Evolutionary conservation across 2,329 filamentous ascomycete genomes (phyloP).

Genomic region (Scedosporium boydii): DNA sequence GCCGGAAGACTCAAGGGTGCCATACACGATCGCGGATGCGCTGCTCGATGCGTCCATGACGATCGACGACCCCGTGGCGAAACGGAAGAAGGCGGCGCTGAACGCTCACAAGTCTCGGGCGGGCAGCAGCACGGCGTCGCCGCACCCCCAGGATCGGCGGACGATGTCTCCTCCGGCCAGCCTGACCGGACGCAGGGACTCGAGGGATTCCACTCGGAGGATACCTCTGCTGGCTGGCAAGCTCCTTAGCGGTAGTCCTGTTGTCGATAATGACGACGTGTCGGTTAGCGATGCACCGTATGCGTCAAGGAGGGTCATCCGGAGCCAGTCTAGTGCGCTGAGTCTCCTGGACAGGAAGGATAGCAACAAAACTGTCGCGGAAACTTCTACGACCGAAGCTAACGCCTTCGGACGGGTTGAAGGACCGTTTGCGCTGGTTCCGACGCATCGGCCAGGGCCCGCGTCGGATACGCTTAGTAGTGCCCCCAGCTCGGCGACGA

Average conservation of each 20-base stretch:
- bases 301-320: slow-evolving; percentile 35
- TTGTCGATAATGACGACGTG: slow-evolving; percentile 21
- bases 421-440: slow-evolving; percentile 39
- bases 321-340: slow-evolving; percentile 50
- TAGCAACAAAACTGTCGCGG: slow-evolving; percentile 46
- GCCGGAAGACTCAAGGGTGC: slow-evolving; percentile 27
- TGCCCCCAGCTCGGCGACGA: slow-evolving; percentile 15
- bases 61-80: slow-evolving; percentile 58
- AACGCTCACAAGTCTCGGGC: slow-evolving; percentile 40
- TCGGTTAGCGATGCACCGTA: slow-evolving; percentile 31
- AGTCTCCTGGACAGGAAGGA: slow-evolving; percentile 50
- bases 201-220: background rate
- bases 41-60: slow-evolving; percentile 85
- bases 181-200: background rate
- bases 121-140: slow-evolving; percentile 25
- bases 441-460: background rate
- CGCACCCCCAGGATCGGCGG: slow-evolving; percentile 10
- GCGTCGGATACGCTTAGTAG: background rate
- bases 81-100: slow-evolving; percentile 39
- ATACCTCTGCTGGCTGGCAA: background rate
- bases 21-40: slow-evolving; percentile 81
- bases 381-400: slow-evolving; percentile 48
- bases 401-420: slow-evolving; percentile 53
- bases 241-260: slow-evolving; percentile 1
- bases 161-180: slow-evolving; percentile 19